These are phyloP conservation scores for Scedosporium minutisporum DNA, from an alignment of 2,329 filamentous ascomycete species.

Conservation along the genomic window DNA sequence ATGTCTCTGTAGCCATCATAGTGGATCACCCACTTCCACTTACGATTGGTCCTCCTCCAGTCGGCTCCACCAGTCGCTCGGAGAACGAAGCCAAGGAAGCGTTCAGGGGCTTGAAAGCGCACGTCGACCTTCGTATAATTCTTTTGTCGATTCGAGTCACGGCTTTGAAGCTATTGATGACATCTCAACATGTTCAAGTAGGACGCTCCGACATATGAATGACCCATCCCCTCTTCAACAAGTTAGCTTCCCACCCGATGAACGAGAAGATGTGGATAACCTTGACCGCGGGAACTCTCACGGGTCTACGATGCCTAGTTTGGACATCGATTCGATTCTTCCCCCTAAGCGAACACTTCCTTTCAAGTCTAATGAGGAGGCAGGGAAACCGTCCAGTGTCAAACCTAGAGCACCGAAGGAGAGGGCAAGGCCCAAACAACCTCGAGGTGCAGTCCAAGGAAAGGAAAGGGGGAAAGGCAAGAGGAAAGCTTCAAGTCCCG, in stretches of 20 bases:
- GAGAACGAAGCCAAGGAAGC: not conserved
- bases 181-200: not conserved
- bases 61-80: not conserved
- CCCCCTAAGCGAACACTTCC: constrained; percentile 4
- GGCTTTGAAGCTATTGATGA: not conserved
- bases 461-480: not conserved
- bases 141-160: not conserved
- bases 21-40: no score
- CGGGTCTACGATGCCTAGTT: not conserved
- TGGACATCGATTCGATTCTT: not conserved
- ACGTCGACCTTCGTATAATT: not conserved
- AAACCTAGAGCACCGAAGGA: not conserved
- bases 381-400: not conserved
- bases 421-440: not conserved
- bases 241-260: not conserved
- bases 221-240: not conserved
- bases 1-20: no score
- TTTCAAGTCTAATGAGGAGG: not conserved
- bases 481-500: not conserved
- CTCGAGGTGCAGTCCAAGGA: not conserved
- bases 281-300: not conserved
- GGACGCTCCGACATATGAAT: not conserved
- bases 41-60: not conserved
- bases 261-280: not conserved
- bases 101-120: not conserved